Conservation (phyloP, 2,329 filamentous ascomycete species). For the Moelleriella libera region DNA sequence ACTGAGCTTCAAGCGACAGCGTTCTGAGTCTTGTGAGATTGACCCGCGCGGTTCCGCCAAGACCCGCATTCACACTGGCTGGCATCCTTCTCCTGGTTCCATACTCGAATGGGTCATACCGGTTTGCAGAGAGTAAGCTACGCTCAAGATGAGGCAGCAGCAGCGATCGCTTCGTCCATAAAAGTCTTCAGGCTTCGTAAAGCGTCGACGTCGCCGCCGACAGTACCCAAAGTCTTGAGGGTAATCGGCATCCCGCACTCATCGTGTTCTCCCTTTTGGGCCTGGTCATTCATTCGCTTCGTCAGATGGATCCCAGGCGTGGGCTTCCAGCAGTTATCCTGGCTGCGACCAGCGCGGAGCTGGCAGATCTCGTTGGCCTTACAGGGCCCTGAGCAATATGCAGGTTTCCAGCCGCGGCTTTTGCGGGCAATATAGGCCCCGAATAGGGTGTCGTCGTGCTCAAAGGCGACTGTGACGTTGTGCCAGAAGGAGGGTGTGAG, state of each 20-base stretch:
- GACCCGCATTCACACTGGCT: no score
- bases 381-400: slow-evolving; percentile 25
- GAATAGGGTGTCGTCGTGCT: slow-evolving; percentile 26
- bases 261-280: slow-evolving; percentile 7
- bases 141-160: neutral
- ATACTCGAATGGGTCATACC: no score
- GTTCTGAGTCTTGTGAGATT: no score
- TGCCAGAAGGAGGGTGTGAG: slow-evolving; percentile 45
- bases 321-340: slow-evolving; percentile 32
- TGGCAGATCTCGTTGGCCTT: slow-evolving; percentile 31
- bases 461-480: slow-evolving; percentile 34
- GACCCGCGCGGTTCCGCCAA: no score
- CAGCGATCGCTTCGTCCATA: slow-evolving; percentile 1
- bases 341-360: slow-evolving; percentile 31
- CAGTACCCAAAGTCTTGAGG: slow-evolving; percentile 11
- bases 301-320: slow-evolving; percentile 15
- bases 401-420: slow-evolving; percentile 26
- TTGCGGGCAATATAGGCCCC: slow-evolving; percentile 29
- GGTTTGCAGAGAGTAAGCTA: no score
- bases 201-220: slow-evolving; percentile 11
- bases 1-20: no score
- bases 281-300: slow-evolving; percentile 10
- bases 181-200: slow-evolving; percentile 11
- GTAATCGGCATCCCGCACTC: slow-evolving; percentile 14
- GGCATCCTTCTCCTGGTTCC: no score